Conservation (phyloP, 768 basidiomycete species). For the Pholiota molesta region DNA sequence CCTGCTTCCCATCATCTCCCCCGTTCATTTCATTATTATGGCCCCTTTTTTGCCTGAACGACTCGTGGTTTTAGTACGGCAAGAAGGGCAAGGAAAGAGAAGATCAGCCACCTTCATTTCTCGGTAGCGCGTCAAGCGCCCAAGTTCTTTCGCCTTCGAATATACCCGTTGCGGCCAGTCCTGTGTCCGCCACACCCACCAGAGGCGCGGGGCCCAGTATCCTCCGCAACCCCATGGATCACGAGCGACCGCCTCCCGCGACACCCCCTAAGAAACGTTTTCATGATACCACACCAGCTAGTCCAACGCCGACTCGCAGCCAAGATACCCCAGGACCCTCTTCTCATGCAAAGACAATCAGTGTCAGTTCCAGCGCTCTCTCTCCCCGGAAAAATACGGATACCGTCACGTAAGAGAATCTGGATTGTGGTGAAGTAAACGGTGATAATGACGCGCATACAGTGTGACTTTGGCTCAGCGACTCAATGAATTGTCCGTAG, state of each 20-base stretch:
- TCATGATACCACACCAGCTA: conserved; percentile 11
- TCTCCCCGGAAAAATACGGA: conserved; percentile 42
- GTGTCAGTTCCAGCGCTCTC: conserved; percentile 21
- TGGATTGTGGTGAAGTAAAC: background rate
- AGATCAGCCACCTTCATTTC: conserved; percentile 35
- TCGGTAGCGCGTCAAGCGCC: conserved; percentile 35
- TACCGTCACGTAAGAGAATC: conserved; percentile 51
- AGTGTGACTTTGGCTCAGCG: conserved; percentile 81
- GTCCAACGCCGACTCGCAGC: conserved; percentile 12
- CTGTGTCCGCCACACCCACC: conserved; percentile 19
- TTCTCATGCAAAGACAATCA: conserved; percentile 17
- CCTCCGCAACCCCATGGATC: conserved; percentile 26
- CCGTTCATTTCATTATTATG: conserved; percentile 18
- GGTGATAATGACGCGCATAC: conserved; percentile 1
- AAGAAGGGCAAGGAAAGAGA: conserved; percentile 64
- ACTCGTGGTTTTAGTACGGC: conserved; percentile 45
- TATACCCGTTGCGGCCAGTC: conserved; percentile 24
- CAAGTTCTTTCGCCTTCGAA: conserved; percentile 39
- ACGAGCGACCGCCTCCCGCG: conserved; percentile 21
- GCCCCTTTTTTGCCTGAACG: conserved; percentile 10
- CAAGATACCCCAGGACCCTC: conserved; percentile 13
- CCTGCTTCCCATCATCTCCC: background rate
- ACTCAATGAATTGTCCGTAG: conserved; percentile 77
- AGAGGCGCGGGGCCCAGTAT: conserved; percentile 29
- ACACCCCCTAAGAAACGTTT: conserved; percentile 25